phyloP scores from a whole-genome alignment of 768 basidiomycete genomes.

The Austroboletus eburneus region DNA sequence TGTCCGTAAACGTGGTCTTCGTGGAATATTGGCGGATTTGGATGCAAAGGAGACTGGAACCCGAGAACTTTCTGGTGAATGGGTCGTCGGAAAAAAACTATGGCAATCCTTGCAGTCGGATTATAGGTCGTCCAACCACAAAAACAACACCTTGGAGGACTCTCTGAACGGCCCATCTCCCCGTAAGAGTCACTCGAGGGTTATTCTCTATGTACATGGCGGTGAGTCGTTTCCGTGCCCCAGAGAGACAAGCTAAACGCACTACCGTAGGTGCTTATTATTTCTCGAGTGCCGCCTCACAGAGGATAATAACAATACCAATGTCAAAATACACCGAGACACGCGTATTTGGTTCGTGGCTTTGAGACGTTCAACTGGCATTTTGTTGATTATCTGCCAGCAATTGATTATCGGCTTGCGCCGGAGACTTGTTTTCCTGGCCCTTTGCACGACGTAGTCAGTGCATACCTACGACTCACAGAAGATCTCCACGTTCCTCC shows the following conservation, averaged over 20 bases:
- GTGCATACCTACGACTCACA: constrained; percentile 79
- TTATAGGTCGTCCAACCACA: constrained; percentile 49
- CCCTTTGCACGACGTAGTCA: constrained; percentile 80
- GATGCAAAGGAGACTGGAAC: constrained; percentile 73
- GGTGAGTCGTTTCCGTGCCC: constrained; percentile 44
- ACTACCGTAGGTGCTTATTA: constrained; percentile 77
- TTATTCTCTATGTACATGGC: constrained; percentile 93
- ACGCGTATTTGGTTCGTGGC: constrained; percentile 73
- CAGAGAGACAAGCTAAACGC: constrained; percentile 2
- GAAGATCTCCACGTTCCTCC: constrained; percentile 89
- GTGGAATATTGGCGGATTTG: constrained; percentile 73
- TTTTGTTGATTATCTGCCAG: constrained; percentile 32
- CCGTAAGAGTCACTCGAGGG: constrained; percentile 59
- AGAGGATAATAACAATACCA: constrained; percentile 86
- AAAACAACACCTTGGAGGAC: constrained; percentile 14
- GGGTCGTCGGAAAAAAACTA: constrained; percentile 90
- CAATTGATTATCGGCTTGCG: constrained; percentile 92
- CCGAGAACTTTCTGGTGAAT: constrained; percentile 88
- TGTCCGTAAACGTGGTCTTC: constrained; percentile 66
- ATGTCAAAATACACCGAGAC: constrained; percentile 85
- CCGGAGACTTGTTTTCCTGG: constrained; percentile 95
- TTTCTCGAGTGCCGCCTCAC: constrained; percentile 84
- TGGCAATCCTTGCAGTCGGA: constrained; percentile 87
- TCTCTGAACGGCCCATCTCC: constrained; percentile 11
- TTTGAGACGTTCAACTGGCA: neutral